Evolutionary conservation across 2,329 filamentous ascomycete species (phyloP), one percentile per base, ranked within the genome.

Genomic region (Penicillium expansum): DNA sequence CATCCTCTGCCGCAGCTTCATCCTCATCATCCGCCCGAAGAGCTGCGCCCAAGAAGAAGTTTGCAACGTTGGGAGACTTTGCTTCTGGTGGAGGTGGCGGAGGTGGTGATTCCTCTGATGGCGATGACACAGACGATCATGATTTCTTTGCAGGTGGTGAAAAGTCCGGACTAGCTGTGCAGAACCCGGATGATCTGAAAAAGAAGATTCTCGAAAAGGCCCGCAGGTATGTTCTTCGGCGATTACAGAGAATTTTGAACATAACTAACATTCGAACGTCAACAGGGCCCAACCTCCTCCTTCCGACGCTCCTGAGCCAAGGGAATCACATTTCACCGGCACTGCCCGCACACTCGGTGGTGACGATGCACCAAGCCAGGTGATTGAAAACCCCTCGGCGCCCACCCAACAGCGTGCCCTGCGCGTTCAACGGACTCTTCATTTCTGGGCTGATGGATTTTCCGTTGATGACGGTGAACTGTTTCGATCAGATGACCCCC

Each of bases 131-230:
- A 49, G 79, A 80, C 57, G 75, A 76, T 24, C 79, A 79, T 50
- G 83, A 87, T 69, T 77, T 87, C 61, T 88, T 86, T 67, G 81
- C 85, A 20, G 85, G 85, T 45, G 85, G 85, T 44, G 85, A 87
- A 71, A 88, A 88, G 74, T 87, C 85, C 13, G 85, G 84, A n/a
- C 74, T 88, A 27, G 85, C 85, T 7, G 85, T 88, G 55, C 83
- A 87, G 69, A 86, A 87, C 65, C 85, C 85, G 2, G 81, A 82
- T 67, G 79, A 83, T 56, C 71, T 75, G 69, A 82, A 77, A 72
- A 77, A 74, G 68, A 79, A 78, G 65, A 80, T 81, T 51, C 68
- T 81, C 22, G 77, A 80, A 58, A 79, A 79, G 63, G 79, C 79
- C 29, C 72, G 67, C 60, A 69, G 67, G 69, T 73, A 62, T 56